Base-by-base conservation (phyloP, 2,329 filamentous ascomycete species). In the Curvularia hawaiiensis region DNA sequence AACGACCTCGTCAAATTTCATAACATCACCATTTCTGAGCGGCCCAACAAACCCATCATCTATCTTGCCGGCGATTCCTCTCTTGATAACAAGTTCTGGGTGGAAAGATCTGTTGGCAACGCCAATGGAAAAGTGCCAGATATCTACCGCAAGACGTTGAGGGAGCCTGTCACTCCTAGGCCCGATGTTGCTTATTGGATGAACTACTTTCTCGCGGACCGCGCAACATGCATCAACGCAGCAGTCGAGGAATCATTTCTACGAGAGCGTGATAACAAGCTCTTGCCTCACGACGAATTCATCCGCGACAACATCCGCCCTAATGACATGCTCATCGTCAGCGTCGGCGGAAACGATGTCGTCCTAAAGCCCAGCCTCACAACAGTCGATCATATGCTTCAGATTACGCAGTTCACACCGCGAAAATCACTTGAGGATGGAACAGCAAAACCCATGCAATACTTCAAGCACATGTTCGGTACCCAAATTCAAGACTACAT, bases 1-100 rank as follows among this genome's bases (percentile, higher is more conserved):
- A 47, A 63, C 3, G 68, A 76, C 51, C 64, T 77, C 3, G 40
- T 46, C 3, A 64, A 26, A 2, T 72, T 76, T n/a, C 69, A 58
- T 41, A 26, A 62, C 9, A 67, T 68, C 4, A 66, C 66, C 1
- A 57, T 60, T 1, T 31, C 54, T 2, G 52, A 65, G 22, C 64
- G 70, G 8, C 71, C 69, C 0, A 52, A 63, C 14, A 71, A 69
- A 30, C 74, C 73, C 16, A 70, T 75, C 38, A 55, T 76, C n/a
- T 77, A 70, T 44, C 63, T 77, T 6, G 75, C 72, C 5, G 75
- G 75, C 50, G 75, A 77, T 52, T 77, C 75, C 6, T 77, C 75
- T 18, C 68, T 76, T 4, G 75, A 77, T 57, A 77, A 77, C 58
- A 77, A 77, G 51, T 68, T 62, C 59, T 77, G 75, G 75, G 66